These are phyloP conservation scores for Eucalyptus shirleyi DNA, from an alignment of 345 rosid genomes.

Conservation along the genomic window DNA sequence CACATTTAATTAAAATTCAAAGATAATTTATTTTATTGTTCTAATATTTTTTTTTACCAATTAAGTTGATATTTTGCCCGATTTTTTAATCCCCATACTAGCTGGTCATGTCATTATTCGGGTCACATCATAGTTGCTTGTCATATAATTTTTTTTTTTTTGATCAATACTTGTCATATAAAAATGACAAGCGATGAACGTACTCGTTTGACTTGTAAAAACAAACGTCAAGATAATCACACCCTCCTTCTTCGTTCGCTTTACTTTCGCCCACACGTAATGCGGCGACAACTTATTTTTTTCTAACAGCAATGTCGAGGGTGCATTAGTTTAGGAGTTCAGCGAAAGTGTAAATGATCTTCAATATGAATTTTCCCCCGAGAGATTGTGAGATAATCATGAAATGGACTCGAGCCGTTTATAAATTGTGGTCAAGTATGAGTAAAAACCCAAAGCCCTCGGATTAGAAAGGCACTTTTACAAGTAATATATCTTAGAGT, in stretches of 20 bases:
- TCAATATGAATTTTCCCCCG: not conserved
- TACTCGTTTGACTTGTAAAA: not conserved
- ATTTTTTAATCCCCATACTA: not conserved
- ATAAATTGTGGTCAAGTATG: no score
- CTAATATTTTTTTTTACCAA: not conserved
- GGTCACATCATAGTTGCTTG: not conserved
- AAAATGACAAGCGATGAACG: not conserved
- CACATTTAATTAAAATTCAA: no score
- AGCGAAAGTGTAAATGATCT: not conserved
- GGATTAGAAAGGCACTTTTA: not conserved
- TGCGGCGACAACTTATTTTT: not conserved
- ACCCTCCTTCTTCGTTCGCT: not conserved
- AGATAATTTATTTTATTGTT: no score
- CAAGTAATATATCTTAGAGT: not conserved
- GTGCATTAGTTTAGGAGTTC: not conserved
- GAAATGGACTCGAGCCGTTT: no score
- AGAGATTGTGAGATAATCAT: not conserved
- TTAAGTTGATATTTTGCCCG: not conserved
- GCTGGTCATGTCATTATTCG: not conserved
- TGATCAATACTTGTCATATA: not conserved
- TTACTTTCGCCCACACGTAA: not conserved
- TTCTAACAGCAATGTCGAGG: not conserved
- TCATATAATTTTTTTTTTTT: not conserved
- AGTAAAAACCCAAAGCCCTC: not conserved
- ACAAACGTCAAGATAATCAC: not conserved